Percentiles rank a stretch among this genome's conserved stretches.
phyloP scores from a whole-genome alignment of 2,329 filamentous ascomycete genomes.

The Monosporascus cannonballus region DNA sequence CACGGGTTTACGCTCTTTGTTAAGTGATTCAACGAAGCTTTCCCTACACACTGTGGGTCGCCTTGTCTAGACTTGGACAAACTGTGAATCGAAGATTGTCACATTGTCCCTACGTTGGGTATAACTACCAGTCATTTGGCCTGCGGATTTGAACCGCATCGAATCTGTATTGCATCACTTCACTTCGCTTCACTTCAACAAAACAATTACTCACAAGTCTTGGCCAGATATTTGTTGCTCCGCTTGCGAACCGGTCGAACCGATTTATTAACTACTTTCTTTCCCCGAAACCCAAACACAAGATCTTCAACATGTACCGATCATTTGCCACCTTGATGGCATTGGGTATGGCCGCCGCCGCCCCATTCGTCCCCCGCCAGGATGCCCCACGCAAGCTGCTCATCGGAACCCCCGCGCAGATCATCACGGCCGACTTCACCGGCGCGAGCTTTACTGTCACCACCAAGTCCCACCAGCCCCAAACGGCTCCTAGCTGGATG shows the following conservation, averaged over 20 bases:
- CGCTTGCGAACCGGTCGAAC: background rate
- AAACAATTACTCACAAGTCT: background rate
- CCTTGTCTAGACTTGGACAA: too few species aligned
- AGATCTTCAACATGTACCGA: background rate
- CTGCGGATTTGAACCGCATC: too few species aligned
- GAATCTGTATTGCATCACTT: too few species aligned
- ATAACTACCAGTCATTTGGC: too few species aligned
- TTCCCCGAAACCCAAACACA: background rate
- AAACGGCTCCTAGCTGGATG: constrained; percentile 39
- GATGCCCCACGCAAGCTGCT: constrained; percentile 27
- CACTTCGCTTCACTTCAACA: background rate
- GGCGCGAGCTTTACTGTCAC: constrained; percentile 33
- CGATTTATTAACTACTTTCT: background rate
- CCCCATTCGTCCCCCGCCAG: constrained; percentile 11
- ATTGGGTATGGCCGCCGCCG: constrained; percentile 17
- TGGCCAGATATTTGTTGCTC: background rate
- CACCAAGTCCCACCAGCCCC: constrained; percentile 23
- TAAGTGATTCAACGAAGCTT: too few species aligned
- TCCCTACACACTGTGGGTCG: too few species aligned
- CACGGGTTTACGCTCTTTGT: too few species aligned
- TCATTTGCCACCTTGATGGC: constrained; percentile 17
- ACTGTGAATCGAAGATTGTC: too few species aligned
- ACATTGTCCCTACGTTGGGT: too few species aligned
- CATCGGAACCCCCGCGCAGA: constrained; percentile 33
- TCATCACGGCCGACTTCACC: constrained; percentile 36